These are phyloP conservation scores for Gastrodia elata DNA, from an alignment of 106 monocot species.

Conservation along the genomic window DNA sequence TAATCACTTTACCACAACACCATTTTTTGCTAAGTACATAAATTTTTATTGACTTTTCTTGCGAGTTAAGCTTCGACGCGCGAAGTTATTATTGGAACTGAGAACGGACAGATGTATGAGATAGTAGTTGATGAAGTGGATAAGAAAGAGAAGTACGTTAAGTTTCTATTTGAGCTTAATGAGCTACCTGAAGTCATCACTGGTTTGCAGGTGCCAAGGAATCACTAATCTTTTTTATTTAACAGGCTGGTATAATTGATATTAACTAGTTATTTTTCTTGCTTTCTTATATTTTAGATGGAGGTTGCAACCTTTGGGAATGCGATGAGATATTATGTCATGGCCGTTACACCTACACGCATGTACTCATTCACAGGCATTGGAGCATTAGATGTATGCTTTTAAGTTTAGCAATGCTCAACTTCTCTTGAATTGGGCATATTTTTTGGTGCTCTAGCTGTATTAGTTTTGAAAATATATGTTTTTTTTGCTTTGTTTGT, in stretches of 20 bases:
- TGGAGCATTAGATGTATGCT: conserved; percentile 77
- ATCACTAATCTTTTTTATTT: background rate
- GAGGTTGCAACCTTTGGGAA: conserved; percentile 62
- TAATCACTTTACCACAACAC: too few species aligned
- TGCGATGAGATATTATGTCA: conserved; percentile 82
- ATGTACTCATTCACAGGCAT: conserved; percentile 96
- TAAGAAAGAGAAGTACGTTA: conserved; percentile 94
- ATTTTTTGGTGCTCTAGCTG: background rate
- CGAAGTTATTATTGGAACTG: conserved; percentile 86
- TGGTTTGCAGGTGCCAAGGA: conserved; percentile 65
- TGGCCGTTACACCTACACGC: conserved; percentile 93
- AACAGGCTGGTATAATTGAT: background rate
- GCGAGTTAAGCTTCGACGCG: conserved; percentile 64
- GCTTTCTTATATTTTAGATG: conserved; percentile 53
- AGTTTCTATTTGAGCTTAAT: conserved; percentile 63
- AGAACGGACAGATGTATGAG: conserved; percentile 85
- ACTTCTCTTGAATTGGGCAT: background rate
- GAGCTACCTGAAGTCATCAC: conserved; percentile 87
- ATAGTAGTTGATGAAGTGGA: conserved; percentile 81
- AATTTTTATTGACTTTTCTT: too few species aligned
- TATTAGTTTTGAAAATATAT: background rate
- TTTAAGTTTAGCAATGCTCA: background rate
- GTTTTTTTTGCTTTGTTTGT: background rate
- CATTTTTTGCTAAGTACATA: too few species aligned
- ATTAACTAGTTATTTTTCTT: background rate